These are phyloP conservation scores for Kodamaea restingae DNA, from an alignment of 805 yeast species.

Conservation along the genomic window DNA sequence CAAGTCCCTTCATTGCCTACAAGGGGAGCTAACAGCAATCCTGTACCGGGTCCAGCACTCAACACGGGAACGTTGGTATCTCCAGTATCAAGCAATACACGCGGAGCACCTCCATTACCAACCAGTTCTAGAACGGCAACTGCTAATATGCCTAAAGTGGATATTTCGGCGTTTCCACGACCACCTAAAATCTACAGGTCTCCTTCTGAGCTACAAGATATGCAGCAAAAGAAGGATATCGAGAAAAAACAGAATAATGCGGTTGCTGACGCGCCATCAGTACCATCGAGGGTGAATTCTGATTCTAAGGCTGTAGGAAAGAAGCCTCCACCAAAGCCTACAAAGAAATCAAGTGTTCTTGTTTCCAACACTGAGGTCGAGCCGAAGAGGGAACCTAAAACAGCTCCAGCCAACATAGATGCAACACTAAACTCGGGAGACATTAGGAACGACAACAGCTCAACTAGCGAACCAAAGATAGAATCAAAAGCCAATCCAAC, in stretches of 20 bases:
- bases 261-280: not conserved
- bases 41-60: no score
- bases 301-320: constrained; percentile 10
- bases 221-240: not conserved
- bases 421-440: no score
- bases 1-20: no score
- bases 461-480: not conserved
- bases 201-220: not conserved
- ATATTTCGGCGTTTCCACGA: constrained; percentile 12
- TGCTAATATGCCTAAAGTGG: no score
- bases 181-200: constrained; percentile 14
- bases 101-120: no score
- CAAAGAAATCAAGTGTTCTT: constrained; percentile 26
- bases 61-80: no score
- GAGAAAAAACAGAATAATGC: not conserved
- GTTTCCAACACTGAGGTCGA: not conserved
- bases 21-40: no score
- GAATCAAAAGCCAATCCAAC: no score
- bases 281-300: not conserved
- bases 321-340: constrained; percentile 41
- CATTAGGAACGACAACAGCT: not conserved
- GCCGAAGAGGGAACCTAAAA: not conserved
- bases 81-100: no score
- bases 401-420: no score
- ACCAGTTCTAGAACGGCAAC: no score